A percentile compares a stretch with the other conserved stretches of the same genome.
Conservation (phyloP, 2,329 filamentous ascomycete genomes). For the Aspergillus sp. region DNA sequence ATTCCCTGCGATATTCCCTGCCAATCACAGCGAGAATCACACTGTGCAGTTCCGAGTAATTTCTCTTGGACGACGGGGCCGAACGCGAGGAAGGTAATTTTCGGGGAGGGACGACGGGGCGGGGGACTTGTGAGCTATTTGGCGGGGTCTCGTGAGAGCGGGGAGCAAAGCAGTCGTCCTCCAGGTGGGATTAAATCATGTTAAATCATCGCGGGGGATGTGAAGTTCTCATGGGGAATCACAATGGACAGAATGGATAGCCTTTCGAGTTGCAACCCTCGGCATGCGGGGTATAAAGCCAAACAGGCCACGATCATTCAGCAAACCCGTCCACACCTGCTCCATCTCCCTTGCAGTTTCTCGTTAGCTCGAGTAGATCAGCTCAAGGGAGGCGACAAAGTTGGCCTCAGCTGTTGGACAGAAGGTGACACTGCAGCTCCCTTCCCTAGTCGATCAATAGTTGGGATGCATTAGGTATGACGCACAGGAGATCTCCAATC, state of each 20-base stretch:
- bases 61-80: background rate
- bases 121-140: background rate
- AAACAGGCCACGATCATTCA: background rate
- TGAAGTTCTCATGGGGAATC: conserved; percentile 1
- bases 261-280: conserved; percentile 1
- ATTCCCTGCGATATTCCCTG: background rate
- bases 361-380: background rate
- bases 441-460: conserved; percentile 12
- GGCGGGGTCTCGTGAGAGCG: background rate
- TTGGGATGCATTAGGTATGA: conserved; percentile 12
- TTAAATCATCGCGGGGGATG: conserved; percentile 1
- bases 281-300: conserved; percentile 13
- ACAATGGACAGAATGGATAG: background rate
- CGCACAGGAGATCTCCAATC: conserved; percentile 11
- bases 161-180: background rate
- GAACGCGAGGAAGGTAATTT: background rate
- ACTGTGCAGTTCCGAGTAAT: background rate
- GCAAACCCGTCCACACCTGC: background rate
- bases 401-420: conserved; percentile 6
- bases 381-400: conserved; percentile 1
- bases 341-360: conserved; percentile 12
- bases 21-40: background rate
- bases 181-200: background rate
- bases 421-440: conserved; percentile 11
- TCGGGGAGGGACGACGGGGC: background rate